A percentile compares a stretch with the other conserved stretches of the same genome.
Conservation (phyloP, 495 filamentous ascomycete species). For the Thozetella sp. region DNA sequence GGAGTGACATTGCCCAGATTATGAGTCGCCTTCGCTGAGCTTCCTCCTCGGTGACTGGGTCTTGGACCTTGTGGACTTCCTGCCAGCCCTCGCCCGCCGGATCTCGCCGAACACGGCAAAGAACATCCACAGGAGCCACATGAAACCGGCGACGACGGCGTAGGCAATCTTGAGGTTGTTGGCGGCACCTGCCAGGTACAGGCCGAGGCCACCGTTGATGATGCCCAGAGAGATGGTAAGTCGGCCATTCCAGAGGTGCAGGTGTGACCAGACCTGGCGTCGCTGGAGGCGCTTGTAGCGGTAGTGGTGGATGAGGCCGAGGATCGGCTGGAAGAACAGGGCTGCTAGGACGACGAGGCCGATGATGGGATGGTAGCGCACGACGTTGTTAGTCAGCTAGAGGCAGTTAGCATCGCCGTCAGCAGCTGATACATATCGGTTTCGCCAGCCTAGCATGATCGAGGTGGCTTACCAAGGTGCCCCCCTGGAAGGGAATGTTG, state of each 20-base stretch:
- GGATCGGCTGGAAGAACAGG: slow-evolving; percentile 58
- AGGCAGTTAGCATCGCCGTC: neutral
- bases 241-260: slow-evolving; percentile 71
- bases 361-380: slow-evolving; percentile 50
- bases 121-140: slow-evolving; percentile 34
- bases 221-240: slow-evolving; percentile 62
- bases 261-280: slow-evolving; percentile 53
- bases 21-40: slow-evolving; percentile 5
- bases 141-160: slow-evolving; percentile 26
- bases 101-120: slow-evolving; percentile 20
- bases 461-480: slow-evolving; percentile 23
- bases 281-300: slow-evolving; percentile 44
- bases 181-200: slow-evolving; percentile 43
- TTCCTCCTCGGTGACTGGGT: neutral
- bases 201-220: slow-evolving; percentile 68
- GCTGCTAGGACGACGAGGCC: slow-evolving; percentile 59
- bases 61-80: neutral
- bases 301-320: slow-evolving; percentile 66
- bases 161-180: slow-evolving; percentile 31
- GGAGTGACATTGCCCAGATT: no score
- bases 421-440: neutral
- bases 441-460: neutral
- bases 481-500: slow-evolving; percentile 17
- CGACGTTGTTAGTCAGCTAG: slow-evolving; percentile 22
- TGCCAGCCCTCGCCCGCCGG: slow-evolving; percentile 8